Percentiles rank a stretch among this genome's conserved stretches.
Conservation (phyloP, 2,329 filamentous ascomycete genomes). For the Xylariaceae sp. region DNA sequence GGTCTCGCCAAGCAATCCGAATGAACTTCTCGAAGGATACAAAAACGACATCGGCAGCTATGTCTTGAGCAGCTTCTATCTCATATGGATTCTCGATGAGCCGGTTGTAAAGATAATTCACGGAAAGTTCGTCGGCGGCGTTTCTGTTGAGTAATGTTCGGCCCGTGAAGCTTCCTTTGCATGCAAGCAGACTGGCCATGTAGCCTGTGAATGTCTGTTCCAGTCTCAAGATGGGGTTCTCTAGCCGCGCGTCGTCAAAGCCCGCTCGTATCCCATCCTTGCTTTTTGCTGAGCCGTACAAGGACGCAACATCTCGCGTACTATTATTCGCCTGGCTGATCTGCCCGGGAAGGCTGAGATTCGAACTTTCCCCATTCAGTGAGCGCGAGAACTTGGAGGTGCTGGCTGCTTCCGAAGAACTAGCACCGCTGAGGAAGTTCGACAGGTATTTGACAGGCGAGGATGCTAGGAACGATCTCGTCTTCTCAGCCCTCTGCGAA, state of each 20-base stretch:
- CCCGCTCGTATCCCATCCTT: constrained; percentile 40
- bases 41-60: constrained; percentile 78
- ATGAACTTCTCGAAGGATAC: constrained; percentile 92
- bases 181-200: constrained; percentile 72
- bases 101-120: constrained; percentile 87
- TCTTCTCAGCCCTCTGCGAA: constrained; percentile 57
- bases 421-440: constrained; percentile 65
- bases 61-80: constrained; percentile 67
- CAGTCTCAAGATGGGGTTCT: constrained; percentile 65
- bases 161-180: constrained; percentile 82
- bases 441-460: constrained; percentile 90
- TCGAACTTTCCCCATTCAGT: constrained; percentile 32
- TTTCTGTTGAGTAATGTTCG: constrained; percentile 65
- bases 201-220: constrained; percentile 85
- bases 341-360: constrained; percentile 39
- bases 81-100: constrained; percentile 79
- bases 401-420: constrained; percentile 37
- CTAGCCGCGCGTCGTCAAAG: constrained; percentile 48
- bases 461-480: constrained; percentile 65
- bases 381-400: constrained; percentile 40
- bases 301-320: constrained; percentile 43
- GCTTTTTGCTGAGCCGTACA: constrained; percentile 51
- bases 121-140: constrained; percentile 67
- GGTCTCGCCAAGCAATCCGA: constrained; percentile 78
- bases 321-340: constrained; percentile 39